Base-by-base conservation (phyloP, 2,329 filamentous ascomycete genomes). In the Colletotrichum neosansevieriae region DNA sequence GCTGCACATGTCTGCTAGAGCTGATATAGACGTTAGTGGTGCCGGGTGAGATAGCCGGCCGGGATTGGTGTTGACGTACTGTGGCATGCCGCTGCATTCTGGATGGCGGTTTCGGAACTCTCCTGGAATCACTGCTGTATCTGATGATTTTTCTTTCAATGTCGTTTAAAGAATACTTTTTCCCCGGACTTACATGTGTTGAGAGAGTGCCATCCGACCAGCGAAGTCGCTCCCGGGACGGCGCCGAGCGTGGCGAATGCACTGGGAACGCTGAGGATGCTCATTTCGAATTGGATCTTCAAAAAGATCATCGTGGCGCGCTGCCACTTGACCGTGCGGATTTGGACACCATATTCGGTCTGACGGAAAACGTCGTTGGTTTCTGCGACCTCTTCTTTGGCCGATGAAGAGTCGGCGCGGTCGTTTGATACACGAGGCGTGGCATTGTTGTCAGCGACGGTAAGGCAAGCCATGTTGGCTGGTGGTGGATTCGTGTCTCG, bases 271-370 rank as follows among this genome's bases (percentile, higher is more conserved):
- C 61, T 68, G 51, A 75, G 58, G 66, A 77, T 70, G 70, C 75
- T 58, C 72, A 66, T 74, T 53, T 73, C 75, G 19, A 76, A 74
- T 57, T 75, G 73, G 49, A 75, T 72, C 74, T 80, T 80, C 68
- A 79, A 72, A 67, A 82, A 81, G 68, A 83, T 78, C 40, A 82
- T 73, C 13, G 77, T 77, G 13, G 79, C 79, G 56, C 78, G 72
- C 62, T 79, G 75, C 80, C 81, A 83, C 51, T 78, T 79, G 29
- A 77, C 74, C 1, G 73, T 76, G 1, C 75, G 72, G 40, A 76
- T 77, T 9, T 76, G 69, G 24, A 77, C 74, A 10, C 73, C 75
- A 42, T 75, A 74, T 0, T 67, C 63, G 10, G 72, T 72, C 17
- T 71, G 58, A 40, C 70, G 65, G 64, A 77, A 77, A 44, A 77